Conservation (phyloP, 768 basidiomycete species). For the Leccinum ochraceum region DNA sequence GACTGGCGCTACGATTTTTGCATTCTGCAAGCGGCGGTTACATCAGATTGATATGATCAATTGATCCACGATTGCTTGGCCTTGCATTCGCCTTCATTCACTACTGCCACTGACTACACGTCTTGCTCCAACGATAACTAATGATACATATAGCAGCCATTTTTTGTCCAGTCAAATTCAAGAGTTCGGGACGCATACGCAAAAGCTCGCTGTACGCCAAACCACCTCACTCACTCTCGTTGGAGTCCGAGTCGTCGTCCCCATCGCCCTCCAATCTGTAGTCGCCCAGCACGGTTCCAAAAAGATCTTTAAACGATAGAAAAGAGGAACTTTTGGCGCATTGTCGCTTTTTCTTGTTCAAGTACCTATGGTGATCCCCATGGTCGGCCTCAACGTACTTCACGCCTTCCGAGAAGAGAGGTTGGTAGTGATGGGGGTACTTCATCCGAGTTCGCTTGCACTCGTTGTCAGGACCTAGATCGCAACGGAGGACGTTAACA, state of each 20-base stretch:
- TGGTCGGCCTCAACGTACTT: not conserved
- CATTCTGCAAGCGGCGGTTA: too few relatives aligned
- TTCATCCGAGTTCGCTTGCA: not conserved
- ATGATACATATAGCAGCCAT: not conserved
- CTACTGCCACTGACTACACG: not conserved
- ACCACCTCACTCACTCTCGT: not conserved
- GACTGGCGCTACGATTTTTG: too few relatives aligned
- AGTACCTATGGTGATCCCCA: not conserved
- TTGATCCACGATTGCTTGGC: not conserved
- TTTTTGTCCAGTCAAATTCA: not conserved
- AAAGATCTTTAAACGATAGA: not conserved
- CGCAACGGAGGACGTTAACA: constrained; percentile 4
- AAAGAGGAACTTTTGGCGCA: not conserved
- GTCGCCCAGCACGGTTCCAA: not conserved
- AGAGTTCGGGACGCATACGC: not conserved
- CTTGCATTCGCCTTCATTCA: not conserved
- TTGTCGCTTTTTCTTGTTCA: not conserved
- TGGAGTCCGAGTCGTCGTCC: too few relatives aligned
- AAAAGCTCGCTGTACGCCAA: not conserved
- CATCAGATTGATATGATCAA: not conserved
- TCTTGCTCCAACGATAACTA: not conserved
- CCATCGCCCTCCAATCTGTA: not conserved
- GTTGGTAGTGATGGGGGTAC: not conserved
- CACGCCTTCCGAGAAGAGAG: not conserved
- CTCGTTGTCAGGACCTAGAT: not conserved